phyloP scores from a whole-genome alignment of 1,284 basidiomycete genomes.

The Austroboletus rostrupii region DNA sequence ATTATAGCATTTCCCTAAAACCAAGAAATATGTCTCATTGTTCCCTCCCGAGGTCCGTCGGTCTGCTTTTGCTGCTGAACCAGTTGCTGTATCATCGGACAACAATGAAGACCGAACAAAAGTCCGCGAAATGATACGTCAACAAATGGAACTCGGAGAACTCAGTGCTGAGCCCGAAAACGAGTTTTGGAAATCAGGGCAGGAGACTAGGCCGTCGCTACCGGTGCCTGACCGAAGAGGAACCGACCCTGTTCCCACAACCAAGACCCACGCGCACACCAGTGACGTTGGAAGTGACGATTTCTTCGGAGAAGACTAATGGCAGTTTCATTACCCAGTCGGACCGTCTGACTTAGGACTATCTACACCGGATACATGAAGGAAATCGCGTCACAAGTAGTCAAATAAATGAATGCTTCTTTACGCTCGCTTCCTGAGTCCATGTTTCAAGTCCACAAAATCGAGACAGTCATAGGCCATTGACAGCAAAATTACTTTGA shows the following conservation, averaged over 20 bases:
- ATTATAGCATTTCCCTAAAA: slow-evolving; percentile 71
- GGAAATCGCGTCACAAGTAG: not conserved
- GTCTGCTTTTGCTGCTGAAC: slow-evolving; percentile 24
- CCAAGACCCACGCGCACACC: slow-evolving; percentile 4
- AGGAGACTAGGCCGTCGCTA: slow-evolving; percentile 12
- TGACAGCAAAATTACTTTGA: not conserved
- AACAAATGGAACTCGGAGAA: slow-evolving; percentile 62
- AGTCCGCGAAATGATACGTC: slow-evolving; percentile 56
- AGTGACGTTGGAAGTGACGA: slow-evolving; percentile 38
- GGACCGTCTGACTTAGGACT: no score
- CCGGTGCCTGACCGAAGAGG: slow-evolving; percentile 1
- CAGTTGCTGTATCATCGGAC: slow-evolving; percentile 10
- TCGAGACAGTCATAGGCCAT: not conserved
- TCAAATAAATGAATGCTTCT: not conserved
- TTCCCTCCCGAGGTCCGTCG: slow-evolving; percentile 68
- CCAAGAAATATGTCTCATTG: slow-evolving; percentile 81
- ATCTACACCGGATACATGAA: no score
- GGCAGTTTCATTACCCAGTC: no score
- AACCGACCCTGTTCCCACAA: not conserved
- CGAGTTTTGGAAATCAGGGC: slow-evolving; percentile 24
- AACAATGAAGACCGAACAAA: slow-evolving; percentile 49
- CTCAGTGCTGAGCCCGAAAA: slow-evolving; percentile 62
- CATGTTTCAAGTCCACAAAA: not conserved
- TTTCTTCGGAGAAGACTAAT: slow-evolving; percentile 44
- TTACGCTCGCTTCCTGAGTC: not conserved